Percentiles rank a stretch among this genome's conserved stretches.
Conservation (phyloP, 1,284 basidiomycete genomes). For the Neonothopanus nambi region DNA sequence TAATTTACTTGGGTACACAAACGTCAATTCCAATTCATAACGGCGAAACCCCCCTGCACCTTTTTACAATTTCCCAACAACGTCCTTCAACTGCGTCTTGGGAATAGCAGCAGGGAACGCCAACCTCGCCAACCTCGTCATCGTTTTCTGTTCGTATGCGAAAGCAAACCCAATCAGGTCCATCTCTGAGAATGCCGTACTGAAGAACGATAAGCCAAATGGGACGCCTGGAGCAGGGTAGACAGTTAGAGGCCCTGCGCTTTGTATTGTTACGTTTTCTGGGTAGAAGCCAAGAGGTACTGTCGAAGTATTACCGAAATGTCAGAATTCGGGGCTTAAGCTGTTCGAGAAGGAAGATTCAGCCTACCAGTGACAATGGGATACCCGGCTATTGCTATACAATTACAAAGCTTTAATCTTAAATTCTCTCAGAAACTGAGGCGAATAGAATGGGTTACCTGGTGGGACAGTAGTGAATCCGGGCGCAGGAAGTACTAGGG, state of each 20-base stretch:
- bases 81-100: conserved; percentile 47
- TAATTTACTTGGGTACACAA: too few relatives aligned
- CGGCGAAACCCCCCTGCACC: too few relatives aligned
- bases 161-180: conserved; percentile 48
- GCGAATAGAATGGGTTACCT: conserved; percentile 27
- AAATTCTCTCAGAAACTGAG: conserved; percentile 12
- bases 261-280: conserved; percentile 41
- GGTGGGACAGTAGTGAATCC: conserved; percentile 49
- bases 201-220: conserved; percentile 63
- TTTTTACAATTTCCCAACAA: conserved; percentile 26
- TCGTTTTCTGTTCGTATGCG: conserved; percentile 57
- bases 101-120: conserved; percentile 50
- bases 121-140: conserved; percentile 38
- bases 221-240: conserved; percentile 63
- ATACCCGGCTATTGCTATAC: conserved; percentile 56
- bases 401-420: neutral
- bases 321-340: neutral
- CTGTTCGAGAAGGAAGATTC: too few relatives aligned
- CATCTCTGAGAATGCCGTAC: conserved; percentile 58
- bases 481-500: conserved; percentile 54
- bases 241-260: conserved; percentile 44
- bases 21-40: too few relatives aligned
- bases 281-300: conserved; percentile 66
- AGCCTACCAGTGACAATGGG: conserved; percentile 54
- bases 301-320: conserved; percentile 15